These are phyloP conservation scores for Leccinum aurantiacum DNA, from an alignment of 768 basidiomycete genomes.

Conservation along the genomic window DNA sequence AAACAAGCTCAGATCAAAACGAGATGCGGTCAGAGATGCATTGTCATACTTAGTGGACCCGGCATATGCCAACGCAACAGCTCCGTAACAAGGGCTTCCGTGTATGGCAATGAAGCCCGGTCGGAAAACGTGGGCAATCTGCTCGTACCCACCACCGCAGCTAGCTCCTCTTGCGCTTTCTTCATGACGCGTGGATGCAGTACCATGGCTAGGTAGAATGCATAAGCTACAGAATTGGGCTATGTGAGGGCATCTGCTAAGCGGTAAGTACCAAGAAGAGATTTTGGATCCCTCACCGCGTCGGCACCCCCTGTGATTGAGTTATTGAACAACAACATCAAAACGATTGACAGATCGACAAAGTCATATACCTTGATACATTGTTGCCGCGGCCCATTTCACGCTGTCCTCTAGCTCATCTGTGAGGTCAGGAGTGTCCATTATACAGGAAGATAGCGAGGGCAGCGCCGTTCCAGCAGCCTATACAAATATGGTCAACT, in stretches of 20 bases:
- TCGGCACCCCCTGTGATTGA: slow-evolving; percentile 22
- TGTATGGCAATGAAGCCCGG: slow-evolving; percentile 18
- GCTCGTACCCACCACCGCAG: slow-evolving; percentile 22
- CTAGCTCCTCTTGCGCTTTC: slow-evolving; percentile 29
- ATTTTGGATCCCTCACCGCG: slow-evolving; percentile 7
- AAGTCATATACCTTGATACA: slow-evolving; percentile 15
- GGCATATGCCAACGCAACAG: slow-evolving; percentile 23
- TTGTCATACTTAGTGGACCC: slow-evolving; percentile 11
- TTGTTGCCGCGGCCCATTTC: slow-evolving; percentile 17
- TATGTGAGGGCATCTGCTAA: neutral
- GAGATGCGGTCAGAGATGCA: neutral
- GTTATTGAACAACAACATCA: neutral
- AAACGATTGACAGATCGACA: neutral
- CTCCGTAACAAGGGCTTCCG: slow-evolving; percentile 17
- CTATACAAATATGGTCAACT: slow-evolving; percentile 1
- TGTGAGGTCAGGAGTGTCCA: slow-evolving; percentile 10
- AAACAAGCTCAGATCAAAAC: neutral
- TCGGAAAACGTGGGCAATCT: slow-evolving; percentile 27
- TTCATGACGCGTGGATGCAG: slow-evolving; percentile 27
- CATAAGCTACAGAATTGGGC: slow-evolving; percentile 13
- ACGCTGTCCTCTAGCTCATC: slow-evolving; percentile 16
- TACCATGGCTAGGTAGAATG: slow-evolving; percentile 31
- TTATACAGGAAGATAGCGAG: slow-evolving; percentile 14
- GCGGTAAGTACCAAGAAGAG: neutral
- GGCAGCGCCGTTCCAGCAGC: slow-evolving; percentile 15